Base-by-base conservation (phyloP, 306 rosid species). In the Glycyrrhiza uralensis region DNA sequence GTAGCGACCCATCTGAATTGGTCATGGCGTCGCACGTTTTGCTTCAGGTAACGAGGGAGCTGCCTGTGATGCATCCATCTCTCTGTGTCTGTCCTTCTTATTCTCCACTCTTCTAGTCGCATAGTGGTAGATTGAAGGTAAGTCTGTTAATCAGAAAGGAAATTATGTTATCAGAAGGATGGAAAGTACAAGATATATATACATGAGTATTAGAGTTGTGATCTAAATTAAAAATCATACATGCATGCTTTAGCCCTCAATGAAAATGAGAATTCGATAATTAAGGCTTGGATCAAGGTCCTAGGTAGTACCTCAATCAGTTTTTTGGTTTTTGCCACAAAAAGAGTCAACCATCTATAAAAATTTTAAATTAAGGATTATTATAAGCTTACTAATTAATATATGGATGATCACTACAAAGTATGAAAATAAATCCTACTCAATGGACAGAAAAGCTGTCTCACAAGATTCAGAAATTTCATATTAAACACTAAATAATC, bases 51-150 rank as follows among this genome's bases (percentile, higher is more conserved):
- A 47, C 0, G 39, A 4, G 89, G 89, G 38, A 85, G 81, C 71
- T 85, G 89, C 71, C 89, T 82, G 76, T 85, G 89, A 26, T 33
- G 82, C 89, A 85, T 82, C 89, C 89, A 85, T 76, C 75, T 67
- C 71, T 85, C 89, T 0, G 85, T 82, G 19, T 85, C 89, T 14
- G 76, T 82, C 30, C 86, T 85, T 47, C 79, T 85, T 41, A 82
- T 68, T 71, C 89, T 79, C 86, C 86, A 85, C 59, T 85, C 89
- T 69, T 85, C 89, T 23, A 85, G 76, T 42, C 85, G 20, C 64
- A 65, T 45, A 0, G 89, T 82, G 11, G 86, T 79, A 7, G 89
- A 85, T 76, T 85, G 86, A 70, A 85, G 62, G 71, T 79, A 85
- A 7, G 65, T 82, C 89, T 85, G 61, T 76, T 56, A 7, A 61